Evolutionary conservation across 495 filamentous ascomycete species (phyloP).

Genomic region (Elasticomyces elasticus): DNA sequence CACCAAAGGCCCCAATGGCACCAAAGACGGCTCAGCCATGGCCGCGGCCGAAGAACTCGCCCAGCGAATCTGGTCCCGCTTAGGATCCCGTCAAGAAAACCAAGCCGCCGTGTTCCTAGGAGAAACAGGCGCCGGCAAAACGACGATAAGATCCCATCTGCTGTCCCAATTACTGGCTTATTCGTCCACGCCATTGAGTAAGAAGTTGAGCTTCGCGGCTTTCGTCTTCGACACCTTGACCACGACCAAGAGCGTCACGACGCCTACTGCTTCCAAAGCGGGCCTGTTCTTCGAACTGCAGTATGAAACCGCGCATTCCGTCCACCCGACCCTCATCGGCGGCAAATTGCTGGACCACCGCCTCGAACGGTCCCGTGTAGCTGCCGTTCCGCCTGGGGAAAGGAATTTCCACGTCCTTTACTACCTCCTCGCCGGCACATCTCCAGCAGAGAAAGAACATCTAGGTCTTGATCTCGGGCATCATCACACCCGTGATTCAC

Average conservation of each 20-base stretch:
- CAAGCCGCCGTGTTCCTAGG: slow-evolving; percentile 91
- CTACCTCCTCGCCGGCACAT: slow-evolving; percentile 88
- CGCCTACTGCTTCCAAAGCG: slow-evolving; percentile 87
- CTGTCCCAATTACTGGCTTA: slow-evolving; percentile 74
- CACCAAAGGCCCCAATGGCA: slow-evolving; percentile 77
- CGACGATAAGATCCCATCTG: slow-evolving; percentile 80
- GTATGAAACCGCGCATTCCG: slow-evolving; percentile 78
- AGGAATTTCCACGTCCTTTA: slow-evolving; percentile 94
- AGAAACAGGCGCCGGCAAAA: slow-evolving; percentile 92
- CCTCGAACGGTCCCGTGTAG: slow-evolving; percentile 79
- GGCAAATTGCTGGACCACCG: slow-evolving; percentile 91
- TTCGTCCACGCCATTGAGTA: slow-evolving; percentile 82
- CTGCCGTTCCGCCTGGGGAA: slow-evolving; percentile 86
- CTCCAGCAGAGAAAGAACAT: slow-evolving; percentile 78
- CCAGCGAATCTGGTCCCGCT: slow-evolving; percentile 65
- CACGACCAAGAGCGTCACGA: slow-evolving; percentile 94
- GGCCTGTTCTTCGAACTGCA: slow-evolving; percentile 92
- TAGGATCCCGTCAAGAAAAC: slow-evolving; percentile 85
- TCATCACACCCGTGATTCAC: slow-evolving; percentile 39
- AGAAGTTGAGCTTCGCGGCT: slow-evolving; percentile 82
- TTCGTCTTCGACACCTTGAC: slow-evolving; percentile 94
- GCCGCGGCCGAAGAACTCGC: slow-evolving; percentile 84
- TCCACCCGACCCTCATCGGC: slow-evolving; percentile 75
- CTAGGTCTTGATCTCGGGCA: slow-evolving; percentile 53
- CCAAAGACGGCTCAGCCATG: slow-evolving; percentile 74